phyloP scores from a whole-genome alignment of 1,284 basidiomycete genomes.

The Cutaneotrichosporon sp. region DNA sequence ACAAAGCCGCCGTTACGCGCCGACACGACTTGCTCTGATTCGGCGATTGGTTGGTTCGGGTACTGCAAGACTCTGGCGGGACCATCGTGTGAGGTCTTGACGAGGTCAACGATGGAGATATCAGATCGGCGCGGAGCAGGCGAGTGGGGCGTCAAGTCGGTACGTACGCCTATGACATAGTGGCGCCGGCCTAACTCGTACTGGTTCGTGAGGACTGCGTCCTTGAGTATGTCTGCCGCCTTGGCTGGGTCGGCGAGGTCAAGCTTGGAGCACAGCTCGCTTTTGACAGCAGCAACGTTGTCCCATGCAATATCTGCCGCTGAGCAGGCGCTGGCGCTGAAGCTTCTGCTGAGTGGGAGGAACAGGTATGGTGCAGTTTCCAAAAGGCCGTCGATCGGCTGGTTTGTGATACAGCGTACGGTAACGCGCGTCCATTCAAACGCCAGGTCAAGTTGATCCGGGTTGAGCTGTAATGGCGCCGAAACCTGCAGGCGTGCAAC shows the following conservation, averaged over 20 bases:
- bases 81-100: background rate
- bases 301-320: constrained; percentile 32
- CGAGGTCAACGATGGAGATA: background rate
- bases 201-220: constrained; percentile 21
- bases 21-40: constrained; percentile 12
- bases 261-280: constrained; percentile 1
- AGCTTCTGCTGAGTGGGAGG: constrained; percentile 22
- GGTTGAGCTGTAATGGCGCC: background rate
- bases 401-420: constrained; percentile 29
- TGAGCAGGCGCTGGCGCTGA: background rate
- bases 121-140: background rate
- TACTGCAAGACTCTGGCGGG: background rate
- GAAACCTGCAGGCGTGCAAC: background rate
- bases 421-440: constrained; percentile 26
- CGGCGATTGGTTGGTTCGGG: constrained; percentile 24
- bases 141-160: constrained; percentile 28
- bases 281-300: constrained; percentile 20
- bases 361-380: constrained; percentile 24
- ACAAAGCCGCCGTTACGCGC: constrained; percentile 25
- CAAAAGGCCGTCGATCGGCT: constrained; percentile 17
- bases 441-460: constrained; percentile 15
- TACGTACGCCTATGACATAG: constrained; percentile 19
- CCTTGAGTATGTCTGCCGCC: constrained; percentile 15
- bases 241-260: constrained; percentile 16
- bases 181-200: constrained; percentile 24